Conservation (phyloP, 768 basidiomycete species). For the Mrakia hoshinonis region DNA sequence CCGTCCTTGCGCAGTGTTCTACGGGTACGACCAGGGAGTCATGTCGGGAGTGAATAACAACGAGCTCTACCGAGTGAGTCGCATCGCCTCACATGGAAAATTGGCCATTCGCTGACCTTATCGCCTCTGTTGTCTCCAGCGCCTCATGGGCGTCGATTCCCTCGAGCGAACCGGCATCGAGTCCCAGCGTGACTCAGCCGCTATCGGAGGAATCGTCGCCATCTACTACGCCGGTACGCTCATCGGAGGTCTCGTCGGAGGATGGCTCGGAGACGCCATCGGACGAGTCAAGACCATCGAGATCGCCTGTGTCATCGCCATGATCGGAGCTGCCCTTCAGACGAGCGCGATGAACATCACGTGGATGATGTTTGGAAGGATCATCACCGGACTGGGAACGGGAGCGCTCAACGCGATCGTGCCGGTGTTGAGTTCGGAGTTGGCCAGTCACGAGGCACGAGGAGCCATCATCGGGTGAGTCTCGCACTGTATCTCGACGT, state of each 20-base stretch:
- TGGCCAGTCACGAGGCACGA: conserved; percentile 31
- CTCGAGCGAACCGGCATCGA: neutral
- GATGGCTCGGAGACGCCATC: conserved; percentile 12
- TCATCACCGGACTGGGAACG: conserved; percentile 33
- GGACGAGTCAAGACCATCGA: conserved; percentile 25
- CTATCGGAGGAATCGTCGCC: conserved; percentile 25
- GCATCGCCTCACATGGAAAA: neutral
- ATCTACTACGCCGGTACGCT: conserved; percentile 28
- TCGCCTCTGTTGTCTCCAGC: neutral
- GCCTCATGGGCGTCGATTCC: neutral
- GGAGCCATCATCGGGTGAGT: conserved; percentile 34
- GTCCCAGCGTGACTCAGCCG: conserved; percentile 25
- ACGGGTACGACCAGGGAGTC: conserved; percentile 28
- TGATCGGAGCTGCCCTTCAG: conserved; percentile 36
- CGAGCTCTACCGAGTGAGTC: neutral
- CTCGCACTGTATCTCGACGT: neutral
- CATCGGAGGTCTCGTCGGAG: conserved; percentile 13
- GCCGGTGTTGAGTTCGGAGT: conserved; percentile 35
- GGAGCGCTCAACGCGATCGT: conserved; percentile 36
- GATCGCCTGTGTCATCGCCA: conserved; percentile 29
- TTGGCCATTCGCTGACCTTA: neutral
- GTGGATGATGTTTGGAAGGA: conserved; percentile 32
- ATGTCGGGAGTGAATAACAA: conserved; percentile 26
- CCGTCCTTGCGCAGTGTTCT: neutral
- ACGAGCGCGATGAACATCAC: conserved; percentile 28